Evolutionary conservation across 106 monocot species (phyloP).

Genomic region (Allium fistulosum): DNA sequence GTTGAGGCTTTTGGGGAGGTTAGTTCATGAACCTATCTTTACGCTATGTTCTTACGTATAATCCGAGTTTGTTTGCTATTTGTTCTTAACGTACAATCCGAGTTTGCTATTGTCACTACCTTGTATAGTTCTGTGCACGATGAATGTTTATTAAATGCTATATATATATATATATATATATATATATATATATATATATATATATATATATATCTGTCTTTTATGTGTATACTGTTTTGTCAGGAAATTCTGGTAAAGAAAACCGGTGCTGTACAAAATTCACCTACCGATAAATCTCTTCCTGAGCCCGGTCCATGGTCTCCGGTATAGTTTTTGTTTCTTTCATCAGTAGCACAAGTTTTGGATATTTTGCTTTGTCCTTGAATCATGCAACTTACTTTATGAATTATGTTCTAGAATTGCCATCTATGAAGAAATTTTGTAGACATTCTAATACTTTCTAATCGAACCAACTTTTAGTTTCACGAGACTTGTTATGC

Average conservation of each 20-base stretch:
- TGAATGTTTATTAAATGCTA: too few relatives aligned
- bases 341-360: not conserved
- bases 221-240: not conserved
- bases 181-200: too few relatives aligned
- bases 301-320: slow-evolving; percentile 85
- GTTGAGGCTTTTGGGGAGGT: slow-evolving; percentile 87
- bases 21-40: not conserved
- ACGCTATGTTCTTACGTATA: not conserved
- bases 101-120: too few relatives aligned
- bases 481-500: too few relatives aligned
- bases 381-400: too few relatives aligned
- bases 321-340: slow-evolving; percentile 42
- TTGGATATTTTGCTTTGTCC: not conserved
- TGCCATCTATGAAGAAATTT: too few relatives aligned
- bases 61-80: not conserved
- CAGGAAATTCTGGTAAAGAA: slow-evolving; percentile 82
- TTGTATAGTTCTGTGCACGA: too few relatives aligned
- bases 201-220: too few relatives aligned
- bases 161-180: too few relatives aligned
- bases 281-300: slow-evolving; percentile 63
- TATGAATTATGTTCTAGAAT: too few relatives aligned
- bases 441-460: too few relatives aligned
- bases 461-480: too few relatives aligned
- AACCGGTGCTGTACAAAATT: slow-evolving; percentile 79
- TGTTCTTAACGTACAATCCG: not conserved